Conservation (phyloP, 2,329 filamentous ascomycete species). For the Talaromyces marneffei region DNA sequence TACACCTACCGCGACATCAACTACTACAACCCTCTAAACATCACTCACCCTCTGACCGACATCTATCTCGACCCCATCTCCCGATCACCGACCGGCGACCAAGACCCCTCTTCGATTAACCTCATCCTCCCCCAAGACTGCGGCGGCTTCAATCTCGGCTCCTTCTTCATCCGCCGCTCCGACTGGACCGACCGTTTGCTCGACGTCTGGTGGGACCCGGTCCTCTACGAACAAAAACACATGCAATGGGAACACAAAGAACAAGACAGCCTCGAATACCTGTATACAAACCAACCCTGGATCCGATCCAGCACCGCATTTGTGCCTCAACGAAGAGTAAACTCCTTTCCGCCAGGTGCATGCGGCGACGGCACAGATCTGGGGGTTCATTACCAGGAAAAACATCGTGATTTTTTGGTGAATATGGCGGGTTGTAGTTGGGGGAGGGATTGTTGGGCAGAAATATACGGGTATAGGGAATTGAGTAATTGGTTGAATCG, state of each 20-base stretch:
- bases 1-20: constrained; percentile 94
- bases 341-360: constrained; percentile 86
- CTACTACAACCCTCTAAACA: constrained; percentile 89
- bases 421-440: constrained; percentile 99
- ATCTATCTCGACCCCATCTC: constrained; percentile 71
- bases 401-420: constrained; percentile 85
- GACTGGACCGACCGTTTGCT: constrained; percentile 86
- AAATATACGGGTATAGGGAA: constrained; percentile 94
- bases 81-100: constrained; percentile 69
- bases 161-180: constrained; percentile 83
- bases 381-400: constrained; percentile 76
- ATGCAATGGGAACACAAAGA: constrained; percentile 99
- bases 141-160: constrained; percentile 90
- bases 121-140: constrained; percentile 90
- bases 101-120: constrained; percentile 71
- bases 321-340: constrained; percentile 84
- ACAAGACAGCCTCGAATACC: constrained; percentile 87
- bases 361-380: constrained; percentile 61
- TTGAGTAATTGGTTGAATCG: constrained; percentile 86
- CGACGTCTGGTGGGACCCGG: constrained; percentile 98
- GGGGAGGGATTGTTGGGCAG: constrained; percentile 94
- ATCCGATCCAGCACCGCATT: constrained; percentile 83
- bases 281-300: constrained; percentile 90
- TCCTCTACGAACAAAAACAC: constrained; percentile 95
- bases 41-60: constrained; percentile 71